Evolutionary conservation across 2,329 filamentous ascomycete species (phyloP).

Genomic region (Fusarium proliferatum): DNA sequence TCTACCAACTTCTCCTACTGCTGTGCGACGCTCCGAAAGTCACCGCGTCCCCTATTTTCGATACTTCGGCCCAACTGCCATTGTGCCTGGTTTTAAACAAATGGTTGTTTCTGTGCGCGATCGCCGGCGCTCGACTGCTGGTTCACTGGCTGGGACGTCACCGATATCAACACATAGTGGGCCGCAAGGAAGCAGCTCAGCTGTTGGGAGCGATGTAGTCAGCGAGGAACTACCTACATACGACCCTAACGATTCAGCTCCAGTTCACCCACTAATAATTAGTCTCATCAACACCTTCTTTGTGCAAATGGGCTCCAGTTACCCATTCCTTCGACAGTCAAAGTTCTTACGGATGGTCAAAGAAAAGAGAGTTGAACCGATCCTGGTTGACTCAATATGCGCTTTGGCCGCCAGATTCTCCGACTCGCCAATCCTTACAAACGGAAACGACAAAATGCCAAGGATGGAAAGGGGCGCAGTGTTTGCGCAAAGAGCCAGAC

Average conservation of each 20-base stretch:
- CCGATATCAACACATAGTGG: slow-evolving; percentile 56
- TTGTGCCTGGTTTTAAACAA: slow-evolving; percentile 91
- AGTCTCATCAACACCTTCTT: slow-evolving; percentile 86
- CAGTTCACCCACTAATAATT: slow-evolving; percentile 79
- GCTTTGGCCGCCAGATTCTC: slow-evolving; percentile 86
- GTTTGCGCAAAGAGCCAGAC: slow-evolving; percentile 85
- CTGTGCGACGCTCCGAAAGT: slow-evolving; percentile 63
- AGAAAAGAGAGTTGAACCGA: slow-evolving; percentile 84
- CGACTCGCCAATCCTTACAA: slow-evolving; percentile 62
- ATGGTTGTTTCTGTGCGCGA: slow-evolving; percentile 85
- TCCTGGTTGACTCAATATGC: slow-evolving; percentile 88
- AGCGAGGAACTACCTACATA: slow-evolving; percentile 76
- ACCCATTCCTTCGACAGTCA: slow-evolving; percentile 80
- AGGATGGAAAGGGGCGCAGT: slow-evolving; percentile 78
- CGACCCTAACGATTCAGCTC: slow-evolving; percentile 75
- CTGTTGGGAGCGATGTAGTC: slow-evolving; percentile 56
- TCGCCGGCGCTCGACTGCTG: slow-evolving; percentile 67
- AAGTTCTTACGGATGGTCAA: slow-evolving; percentile 80
- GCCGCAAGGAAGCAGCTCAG: slow-evolving; percentile 53
- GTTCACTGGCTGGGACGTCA: slow-evolving; percentile 66
- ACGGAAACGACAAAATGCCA: slow-evolving; percentile 59
- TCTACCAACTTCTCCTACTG: slow-evolving; percentile 52
- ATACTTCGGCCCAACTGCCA: slow-evolving; percentile 91
- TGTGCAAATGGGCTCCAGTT: slow-evolving; percentile 83
- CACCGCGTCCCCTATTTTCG: slow-evolving; percentile 87